Conservation (phyloP, 169 alveolate species). For the Eimeria falciformis region DNA sequence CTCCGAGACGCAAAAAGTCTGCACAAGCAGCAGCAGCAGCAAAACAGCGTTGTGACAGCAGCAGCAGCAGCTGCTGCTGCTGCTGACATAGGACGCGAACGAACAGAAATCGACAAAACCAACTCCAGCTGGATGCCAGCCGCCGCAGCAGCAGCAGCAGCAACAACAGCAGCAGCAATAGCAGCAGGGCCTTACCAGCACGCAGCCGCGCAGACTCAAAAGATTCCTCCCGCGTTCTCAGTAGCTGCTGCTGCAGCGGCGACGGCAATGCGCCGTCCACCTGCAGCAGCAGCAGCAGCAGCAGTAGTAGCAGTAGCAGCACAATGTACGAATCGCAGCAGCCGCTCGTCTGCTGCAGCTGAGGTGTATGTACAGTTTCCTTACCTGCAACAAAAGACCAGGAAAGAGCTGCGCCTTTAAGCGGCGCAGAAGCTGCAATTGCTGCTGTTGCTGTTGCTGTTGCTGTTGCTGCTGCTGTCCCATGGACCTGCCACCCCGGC, state of each 20-base stretch:
- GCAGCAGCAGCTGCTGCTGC: neutral
- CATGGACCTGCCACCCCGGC: neutral
- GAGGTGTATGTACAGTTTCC: neutral
- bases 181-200: neutral
- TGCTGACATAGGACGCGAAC: neutral
- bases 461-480: constrained; percentile 19
- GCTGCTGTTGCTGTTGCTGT: too few species aligned
- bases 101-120: neutral
- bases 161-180: neutral
- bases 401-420: neutral
- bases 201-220: neutral
- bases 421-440: neutral
- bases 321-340: neutral
- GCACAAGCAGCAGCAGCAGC: neutral
- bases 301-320: neutral
- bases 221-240: constrained; percentile 16
- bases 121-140: too few species aligned
- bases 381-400: neutral
- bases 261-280: constrained; percentile 43
- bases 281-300: neutral
- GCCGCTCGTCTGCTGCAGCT: neutral
- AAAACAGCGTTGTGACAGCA: neutral
- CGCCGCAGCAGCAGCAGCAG: neutral
- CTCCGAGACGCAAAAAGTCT: neutral
- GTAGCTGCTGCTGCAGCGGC: constrained; percentile 14